These are phyloP conservation scores for Entrophospora sp. DNA, from an alignment of 192 early-diverging fungal species.

Conservation along the genomic window DNA sequence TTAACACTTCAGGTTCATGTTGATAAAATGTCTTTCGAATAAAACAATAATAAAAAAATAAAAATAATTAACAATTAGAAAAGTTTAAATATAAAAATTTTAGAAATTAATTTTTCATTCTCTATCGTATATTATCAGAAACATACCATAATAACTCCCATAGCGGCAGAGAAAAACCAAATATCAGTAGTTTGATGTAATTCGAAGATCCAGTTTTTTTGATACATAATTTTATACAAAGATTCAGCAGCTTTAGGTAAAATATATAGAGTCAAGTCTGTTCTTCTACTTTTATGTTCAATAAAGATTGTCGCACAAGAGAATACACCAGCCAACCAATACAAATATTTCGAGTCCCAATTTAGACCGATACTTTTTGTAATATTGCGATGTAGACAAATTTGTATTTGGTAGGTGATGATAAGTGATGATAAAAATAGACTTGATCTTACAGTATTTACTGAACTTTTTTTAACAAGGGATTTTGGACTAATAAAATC, in stretches of 20 bases:
- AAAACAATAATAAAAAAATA: no score
- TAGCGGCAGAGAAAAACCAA: slow-evolving; percentile 48
- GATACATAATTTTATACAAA: slow-evolving; percentile 57
- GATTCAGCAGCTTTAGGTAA: slow-evolving; percentile 63
- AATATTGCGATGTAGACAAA: slow-evolving; percentile 59
- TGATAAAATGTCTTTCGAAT: slow-evolving; percentile 57
- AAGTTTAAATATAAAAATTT: neutral
- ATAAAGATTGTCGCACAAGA: slow-evolving; percentile 54
- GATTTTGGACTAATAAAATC: slow-evolving; percentile 48
- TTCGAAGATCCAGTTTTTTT: slow-evolving; percentile 45
- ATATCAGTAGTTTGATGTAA: slow-evolving; percentile 56
- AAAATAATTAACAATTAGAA: no score
- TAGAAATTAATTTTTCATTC: neutral
- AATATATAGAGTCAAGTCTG: slow-evolving; percentile 71
- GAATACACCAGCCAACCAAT: slow-evolving; percentile 56
- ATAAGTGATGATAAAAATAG: slow-evolving; percentile 59
- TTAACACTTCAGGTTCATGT: slow-evolving; percentile 47
- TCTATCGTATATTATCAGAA: no score
- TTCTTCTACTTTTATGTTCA: slow-evolving; percentile 57
- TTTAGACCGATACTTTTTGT: slow-evolving; percentile 24
- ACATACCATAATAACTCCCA: slow-evolving; percentile 67
- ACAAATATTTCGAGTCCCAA: slow-evolving; percentile 50
- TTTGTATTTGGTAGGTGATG: slow-evolving; percentile 52
- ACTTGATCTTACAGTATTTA: slow-evolving; percentile 52
- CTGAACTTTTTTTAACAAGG: slow-evolving; percentile 34